Conservation (phyloP, 2,329 filamentous ascomycete genomes). For the Clonostachys sp. region DNA sequence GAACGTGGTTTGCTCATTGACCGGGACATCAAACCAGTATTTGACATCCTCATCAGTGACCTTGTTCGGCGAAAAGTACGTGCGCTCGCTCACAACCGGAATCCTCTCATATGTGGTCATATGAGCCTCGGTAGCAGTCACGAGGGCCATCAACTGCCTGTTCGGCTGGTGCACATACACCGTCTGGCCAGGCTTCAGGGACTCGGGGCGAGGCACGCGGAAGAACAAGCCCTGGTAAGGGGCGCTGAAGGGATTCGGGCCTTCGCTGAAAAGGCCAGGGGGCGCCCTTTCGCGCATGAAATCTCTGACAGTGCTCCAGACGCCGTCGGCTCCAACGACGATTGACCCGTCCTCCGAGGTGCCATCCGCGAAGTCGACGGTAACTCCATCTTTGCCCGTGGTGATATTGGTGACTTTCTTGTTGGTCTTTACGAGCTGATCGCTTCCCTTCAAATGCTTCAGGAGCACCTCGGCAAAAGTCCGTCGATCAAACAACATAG, state of each 20-base stretch:
- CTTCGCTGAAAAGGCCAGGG: not conserved
- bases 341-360: not conserved
- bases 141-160: not conserved
- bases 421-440: not conserved
- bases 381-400: not conserved
- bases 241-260: not conserved
- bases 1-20: not conserved
- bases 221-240: not conserved
- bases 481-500: not conserved
- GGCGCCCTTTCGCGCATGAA: not conserved
- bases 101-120: not conserved
- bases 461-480: not conserved
- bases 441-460: not conserved
- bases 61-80: not conserved
- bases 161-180: not conserved
- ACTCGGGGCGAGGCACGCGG: not conserved
- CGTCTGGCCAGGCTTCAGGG: not conserved
- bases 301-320: slow-evolving; percentile 1
- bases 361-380: not conserved
- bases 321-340: not conserved
- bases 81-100: not conserved
- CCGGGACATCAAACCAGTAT: not conserved
- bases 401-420: not conserved
- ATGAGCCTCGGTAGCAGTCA: not conserved
- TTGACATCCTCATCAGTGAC: not conserved